Percentiles rank a stretch among this genome's conserved stretches.
phyloP scores from a whole-genome alignment of 73 alveolate species.

The Tetrahymena elliotti region DNA sequence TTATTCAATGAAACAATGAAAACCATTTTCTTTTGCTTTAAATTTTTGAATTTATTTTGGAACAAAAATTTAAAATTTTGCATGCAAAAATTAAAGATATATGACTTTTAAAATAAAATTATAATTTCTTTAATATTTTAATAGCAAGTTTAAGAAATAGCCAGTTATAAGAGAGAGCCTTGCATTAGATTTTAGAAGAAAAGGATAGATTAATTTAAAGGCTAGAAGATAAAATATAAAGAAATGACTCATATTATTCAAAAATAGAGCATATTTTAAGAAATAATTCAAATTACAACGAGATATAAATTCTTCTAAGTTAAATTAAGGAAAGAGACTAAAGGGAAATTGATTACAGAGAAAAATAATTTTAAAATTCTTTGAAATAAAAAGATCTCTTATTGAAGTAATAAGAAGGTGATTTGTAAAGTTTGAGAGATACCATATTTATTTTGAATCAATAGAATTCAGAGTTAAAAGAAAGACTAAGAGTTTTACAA shows the following conservation, averaged over 20 bases:
- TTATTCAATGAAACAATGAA: background rate
- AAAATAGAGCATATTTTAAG: background rate
- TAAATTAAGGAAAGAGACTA: background rate
- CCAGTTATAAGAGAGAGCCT: background rate
- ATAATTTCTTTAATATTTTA: background rate
- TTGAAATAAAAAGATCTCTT: background rate
- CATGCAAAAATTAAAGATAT: background rate
- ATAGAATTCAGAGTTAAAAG: background rate
- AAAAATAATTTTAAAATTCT: background rate
- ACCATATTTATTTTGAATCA: background rate
- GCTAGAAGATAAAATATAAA: background rate
- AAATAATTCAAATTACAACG: background rate
- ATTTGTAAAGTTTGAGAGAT: background rate
- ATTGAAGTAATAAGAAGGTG: background rate
- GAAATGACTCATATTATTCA: background rate
- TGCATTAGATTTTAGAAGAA: background rate
- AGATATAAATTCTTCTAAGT: background rate
- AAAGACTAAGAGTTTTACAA: background rate
- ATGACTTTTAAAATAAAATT: background rate
- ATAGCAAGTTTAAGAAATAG: background rate
- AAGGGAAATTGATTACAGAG: background rate
- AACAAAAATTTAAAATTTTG: background rate
- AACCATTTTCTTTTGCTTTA: background rate
- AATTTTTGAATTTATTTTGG: background rate
- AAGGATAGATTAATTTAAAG: background rate